phyloP scores from a whole-genome alignment of 768 basidiomycete genomes.

The Epithele typhae region DNA sequence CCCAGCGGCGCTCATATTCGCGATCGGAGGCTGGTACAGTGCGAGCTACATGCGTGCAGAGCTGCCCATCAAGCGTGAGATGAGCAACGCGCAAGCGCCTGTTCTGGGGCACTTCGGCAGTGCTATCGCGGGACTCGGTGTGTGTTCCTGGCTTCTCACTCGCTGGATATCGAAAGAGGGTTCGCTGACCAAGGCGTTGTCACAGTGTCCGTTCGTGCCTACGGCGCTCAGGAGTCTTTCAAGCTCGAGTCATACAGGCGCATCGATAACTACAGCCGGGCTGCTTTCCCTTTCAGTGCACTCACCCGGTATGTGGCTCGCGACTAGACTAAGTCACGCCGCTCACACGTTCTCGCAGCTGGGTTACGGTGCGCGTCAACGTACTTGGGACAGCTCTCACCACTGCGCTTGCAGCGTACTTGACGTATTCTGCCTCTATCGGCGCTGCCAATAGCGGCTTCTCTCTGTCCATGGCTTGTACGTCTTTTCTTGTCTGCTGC shows the following conservation, averaged over 20 bases:
- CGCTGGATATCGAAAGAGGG: neutral
- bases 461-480: conserved; percentile 39
- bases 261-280: conserved; percentile 43
- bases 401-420: conserved; percentile 46
- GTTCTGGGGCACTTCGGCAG: conserved; percentile 51
- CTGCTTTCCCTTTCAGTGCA: conserved; percentile 42
- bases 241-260: conserved; percentile 37
- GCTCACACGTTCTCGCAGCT: conserved; percentile 42
- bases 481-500: too few species aligned
- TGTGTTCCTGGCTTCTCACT: neutral
- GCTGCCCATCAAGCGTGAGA: conserved; percentile 52
- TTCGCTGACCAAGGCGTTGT: too few species aligned
- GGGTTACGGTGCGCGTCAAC: conserved; percentile 51
- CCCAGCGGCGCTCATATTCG: conserved; percentile 31
- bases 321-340: too few species aligned
- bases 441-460: conserved; percentile 37
- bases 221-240: conserved; percentile 45
- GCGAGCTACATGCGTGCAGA: conserved; percentile 55
- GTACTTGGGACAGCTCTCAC: conserved; percentile 45
- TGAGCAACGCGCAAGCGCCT: conserved; percentile 48
- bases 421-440: conserved; percentile 41
- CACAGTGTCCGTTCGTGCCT: conserved; percentile 43
- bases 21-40: conserved; percentile 39
- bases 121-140: conserved; percentile 47
- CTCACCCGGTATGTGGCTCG: conserved; percentile 40